Percentiles rank a stretch among this genome's conserved stretches.
Evolutionary conservation across 2,329 filamentous ascomycete species (phyloP).

Genomic region (Boeremia exigua): DNA sequence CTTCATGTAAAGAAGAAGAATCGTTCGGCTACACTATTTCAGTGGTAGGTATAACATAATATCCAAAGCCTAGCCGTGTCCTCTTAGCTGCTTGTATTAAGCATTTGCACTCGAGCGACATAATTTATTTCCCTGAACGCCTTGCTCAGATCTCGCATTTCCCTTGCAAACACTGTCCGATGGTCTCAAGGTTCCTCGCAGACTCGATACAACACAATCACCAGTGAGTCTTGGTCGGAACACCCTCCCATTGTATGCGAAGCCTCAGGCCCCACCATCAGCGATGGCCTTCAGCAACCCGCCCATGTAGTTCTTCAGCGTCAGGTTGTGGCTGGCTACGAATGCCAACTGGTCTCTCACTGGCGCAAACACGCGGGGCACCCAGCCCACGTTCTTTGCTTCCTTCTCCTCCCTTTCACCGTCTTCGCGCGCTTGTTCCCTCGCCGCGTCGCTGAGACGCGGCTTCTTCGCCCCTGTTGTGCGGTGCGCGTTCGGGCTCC

Average conservation of each 20-base stretch:
- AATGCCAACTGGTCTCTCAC: slow-evolving; percentile 70
- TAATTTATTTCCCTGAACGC: slow-evolving; percentile 6
- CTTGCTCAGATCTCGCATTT: slow-evolving; percentile 1
- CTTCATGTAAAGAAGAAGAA: background rate
- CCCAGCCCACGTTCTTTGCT: slow-evolving; percentile 65
- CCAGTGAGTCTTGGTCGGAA: background rate
- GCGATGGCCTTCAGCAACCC: slow-evolving; percentile 45
- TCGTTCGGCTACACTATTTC: slow-evolving; percentile 6
- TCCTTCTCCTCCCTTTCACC: slow-evolving; percentile 54
- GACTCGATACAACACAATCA: background rate
- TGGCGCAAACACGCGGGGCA: slow-evolving; percentile 71
- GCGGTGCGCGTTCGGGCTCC: slow-evolving; percentile 33
- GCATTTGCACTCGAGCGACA: background rate
- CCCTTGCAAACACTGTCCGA: background rate
- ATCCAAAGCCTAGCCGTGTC: slow-evolving; percentile 1
- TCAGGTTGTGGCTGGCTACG: slow-evolving; percentile 70
- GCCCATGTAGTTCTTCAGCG: slow-evolving; percentile 48
- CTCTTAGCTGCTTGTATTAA: background rate
- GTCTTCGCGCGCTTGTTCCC: slow-evolving; percentile 37
- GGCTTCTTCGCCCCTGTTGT: slow-evolving; percentile 53
- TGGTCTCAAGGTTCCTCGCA: background rate
- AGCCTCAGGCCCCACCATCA: slow-evolving; percentile 37
- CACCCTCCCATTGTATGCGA: background rate
- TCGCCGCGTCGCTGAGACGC: slow-evolving; percentile 39
- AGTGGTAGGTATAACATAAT: slow-evolving; percentile 4